phyloP scores from a whole-genome alignment of 306 rosid species.

The Cucumis cinereus region DNA sequence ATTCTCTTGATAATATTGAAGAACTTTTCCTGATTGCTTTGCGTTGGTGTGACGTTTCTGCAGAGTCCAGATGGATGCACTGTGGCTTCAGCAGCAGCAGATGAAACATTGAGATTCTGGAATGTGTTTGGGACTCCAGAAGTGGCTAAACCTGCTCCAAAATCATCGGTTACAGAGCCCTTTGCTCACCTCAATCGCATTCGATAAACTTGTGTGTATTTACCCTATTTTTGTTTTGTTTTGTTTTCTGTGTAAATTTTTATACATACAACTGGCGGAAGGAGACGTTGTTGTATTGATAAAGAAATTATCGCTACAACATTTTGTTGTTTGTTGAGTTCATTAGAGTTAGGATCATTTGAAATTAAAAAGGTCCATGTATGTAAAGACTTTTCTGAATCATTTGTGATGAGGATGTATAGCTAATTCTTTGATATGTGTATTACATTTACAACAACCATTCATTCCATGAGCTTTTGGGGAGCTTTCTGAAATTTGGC shows the following conservation, averaged over 20 bases:
- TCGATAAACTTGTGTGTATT: conserved; percentile 7
- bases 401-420: too few species aligned
- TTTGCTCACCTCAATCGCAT: conserved; percentile 32
- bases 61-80: conserved; percentile 48
- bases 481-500: too few species aligned
- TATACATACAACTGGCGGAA: not conserved
- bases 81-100: conserved; percentile 36
- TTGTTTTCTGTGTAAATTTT: not conserved
- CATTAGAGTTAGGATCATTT: not conserved
- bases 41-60: not conserved
- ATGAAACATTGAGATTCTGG: conserved; percentile 35
- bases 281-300: not conserved
- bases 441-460: too few species aligned
- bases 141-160: conserved; percentile 30
- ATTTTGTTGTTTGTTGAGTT: not conserved
- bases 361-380: not conserved
- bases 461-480: too few species aligned
- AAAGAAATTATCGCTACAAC: not conserved
- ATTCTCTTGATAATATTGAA: too few species aligned
- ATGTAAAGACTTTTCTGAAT: not conserved
- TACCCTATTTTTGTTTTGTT: not conserved
- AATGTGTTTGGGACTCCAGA: conserved; percentile 36
- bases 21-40: not conserved
- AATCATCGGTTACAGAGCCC: conserved; percentile 23
- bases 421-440: too few species aligned